A percentile compares a stretch with the other conserved stretches of the same genome.
Evolutionary conservation across 2,329 filamentous ascomycete species (phyloP).

Genomic region (Hymenotorrendiella dingleyae): DNA sequence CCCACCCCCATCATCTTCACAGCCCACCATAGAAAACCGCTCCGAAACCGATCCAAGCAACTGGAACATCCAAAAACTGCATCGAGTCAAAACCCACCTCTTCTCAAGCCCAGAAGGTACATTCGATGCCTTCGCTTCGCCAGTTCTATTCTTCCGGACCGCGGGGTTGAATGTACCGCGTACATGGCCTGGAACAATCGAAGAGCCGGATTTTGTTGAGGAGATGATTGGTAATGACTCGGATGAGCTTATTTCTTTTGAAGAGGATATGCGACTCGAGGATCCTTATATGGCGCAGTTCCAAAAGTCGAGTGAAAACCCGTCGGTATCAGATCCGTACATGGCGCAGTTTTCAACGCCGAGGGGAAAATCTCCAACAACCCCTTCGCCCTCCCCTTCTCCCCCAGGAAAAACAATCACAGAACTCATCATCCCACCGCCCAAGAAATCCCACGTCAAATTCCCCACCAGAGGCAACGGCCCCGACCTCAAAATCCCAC

Average conservation of each 20-base stretch:
- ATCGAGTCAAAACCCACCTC: conserved; percentile 36
- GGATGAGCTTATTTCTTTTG: neutral
- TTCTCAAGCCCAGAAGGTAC: conserved; percentile 44
- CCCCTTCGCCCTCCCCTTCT: neutral
- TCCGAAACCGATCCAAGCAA: too few species aligned
- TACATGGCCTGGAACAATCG: conserved; percentile 14
- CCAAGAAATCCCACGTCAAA: conserved; percentile 16
- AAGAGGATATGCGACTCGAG: neutral
- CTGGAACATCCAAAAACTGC: conserved; percentile 21
- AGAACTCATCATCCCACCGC: conserved; percentile 6
- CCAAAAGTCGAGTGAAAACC: neutral
- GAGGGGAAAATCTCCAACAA: neutral
- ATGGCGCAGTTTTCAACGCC: neutral
- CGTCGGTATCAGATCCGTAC: too few species aligned
- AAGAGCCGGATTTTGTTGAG: neutral
- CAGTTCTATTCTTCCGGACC: conserved; percentile 52
- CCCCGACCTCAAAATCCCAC: conserved; percentile 22
- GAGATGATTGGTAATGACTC: neutral
- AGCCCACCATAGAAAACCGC: neutral
- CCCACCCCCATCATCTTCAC: neutral
- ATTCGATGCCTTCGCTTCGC: conserved; percentile 56
- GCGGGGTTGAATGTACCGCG: conserved; percentile 33
- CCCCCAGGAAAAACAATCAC: conserved; percentile 3
- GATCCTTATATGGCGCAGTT: neutral
- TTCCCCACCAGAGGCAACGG: conserved; percentile 23